Percentiles rank a stretch among this genome's conserved stretches.
phyloP scores from a whole-genome alignment of 106 monocot genomes.

The Allium fistulosum region DNA sequence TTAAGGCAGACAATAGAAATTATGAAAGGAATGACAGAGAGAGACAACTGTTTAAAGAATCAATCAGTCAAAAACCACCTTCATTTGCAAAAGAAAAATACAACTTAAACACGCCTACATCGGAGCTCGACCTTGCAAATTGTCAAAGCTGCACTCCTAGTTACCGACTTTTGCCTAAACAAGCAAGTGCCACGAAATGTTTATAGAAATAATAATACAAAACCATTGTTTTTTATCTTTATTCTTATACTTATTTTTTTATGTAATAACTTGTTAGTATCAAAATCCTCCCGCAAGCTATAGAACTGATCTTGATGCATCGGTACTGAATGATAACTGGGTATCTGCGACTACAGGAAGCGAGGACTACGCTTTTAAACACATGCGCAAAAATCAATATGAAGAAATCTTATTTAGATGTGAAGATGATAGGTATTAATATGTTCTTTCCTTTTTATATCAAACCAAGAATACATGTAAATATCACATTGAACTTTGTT shows the following conservation, averaged over 20 bases:
- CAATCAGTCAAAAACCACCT: slow-evolving; percentile 40
- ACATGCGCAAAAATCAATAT: slow-evolving; percentile 97
- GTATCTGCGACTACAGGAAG: slow-evolving; percentile 96
- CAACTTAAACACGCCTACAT: slow-evolving; percentile 73
- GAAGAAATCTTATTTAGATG: slow-evolving; percentile 98
- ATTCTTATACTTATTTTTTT: not conserved
- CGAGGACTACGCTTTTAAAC: slow-evolving; percentile 98
- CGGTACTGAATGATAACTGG: slow-evolving; percentile 88
- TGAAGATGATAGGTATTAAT: slow-evolving; percentile 87
- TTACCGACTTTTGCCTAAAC: slow-evolving; percentile 86
- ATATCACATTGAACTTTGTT: too few relatives aligned
- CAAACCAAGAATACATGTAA: too few relatives aligned
- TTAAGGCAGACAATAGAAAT: slow-evolving; percentile 68
- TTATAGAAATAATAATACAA: not conserved
- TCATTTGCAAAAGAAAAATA: slow-evolving; percentile 68
- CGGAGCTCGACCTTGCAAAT: slow-evolving; percentile 87
- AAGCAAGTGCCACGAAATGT: slow-evolving; percentile 39
- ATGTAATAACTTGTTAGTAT: slow-evolving; percentile 38
- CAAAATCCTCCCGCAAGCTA: slow-evolving; percentile 72
- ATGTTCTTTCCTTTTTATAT: not conserved
- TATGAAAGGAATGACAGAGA: slow-evolving; percentile 52
- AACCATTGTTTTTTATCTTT: too few relatives aligned
- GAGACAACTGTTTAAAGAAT: slow-evolving; percentile 43
- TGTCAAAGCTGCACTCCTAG: slow-evolving; percentile 84
- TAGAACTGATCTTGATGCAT: slow-evolving; percentile 63